Conservation (phyloP, 192 early-diverging fungal species). For the Helicostylum pulchrum region DNA sequence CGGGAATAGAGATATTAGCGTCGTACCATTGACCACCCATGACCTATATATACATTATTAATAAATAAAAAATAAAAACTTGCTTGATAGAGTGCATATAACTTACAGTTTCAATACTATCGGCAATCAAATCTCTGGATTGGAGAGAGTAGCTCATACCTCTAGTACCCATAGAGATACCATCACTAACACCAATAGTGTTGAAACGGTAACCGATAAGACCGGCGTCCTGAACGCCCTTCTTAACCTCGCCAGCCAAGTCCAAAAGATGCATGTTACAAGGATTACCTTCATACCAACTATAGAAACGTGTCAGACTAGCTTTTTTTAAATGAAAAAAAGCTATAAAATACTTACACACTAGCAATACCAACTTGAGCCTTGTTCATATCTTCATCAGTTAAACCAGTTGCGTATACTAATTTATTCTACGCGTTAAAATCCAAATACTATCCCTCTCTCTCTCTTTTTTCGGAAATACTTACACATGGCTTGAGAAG, state of each 20-base stretch:
- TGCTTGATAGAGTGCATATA: too few relatives aligned
- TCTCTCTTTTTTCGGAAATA: conserved; percentile 11
- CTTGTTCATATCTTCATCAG: conserved; percentile 74
- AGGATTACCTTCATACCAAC: conserved; percentile 98
- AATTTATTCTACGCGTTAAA: neutral
- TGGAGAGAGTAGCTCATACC: conserved; percentile 98
- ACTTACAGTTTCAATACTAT: conserved; percentile 94
- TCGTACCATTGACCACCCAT: conserved; percentile 99
- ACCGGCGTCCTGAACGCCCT: conserved; percentile 85
- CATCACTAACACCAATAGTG: conserved; percentile 97
- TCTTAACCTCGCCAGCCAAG: conserved; percentile 84
- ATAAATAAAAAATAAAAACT: too few relatives aligned
- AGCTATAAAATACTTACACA: conserved; percentile 76
- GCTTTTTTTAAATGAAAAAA: neutral
- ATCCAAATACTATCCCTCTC: neutral
- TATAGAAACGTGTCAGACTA: conserved; percentile 17
- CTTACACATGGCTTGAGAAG: conserved; percentile 96
- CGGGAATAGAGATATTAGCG: conserved; percentile 95
- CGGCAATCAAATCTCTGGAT: conserved; percentile 96
- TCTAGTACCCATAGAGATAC: conserved; percentile 94
- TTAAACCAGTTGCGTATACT: conserved; percentile 95
- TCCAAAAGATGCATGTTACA: conserved; percentile 99
- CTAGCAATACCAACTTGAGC: conserved; percentile 95
- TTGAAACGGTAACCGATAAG: conserved; percentile 97
- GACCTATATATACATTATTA: conserved; percentile 43